Base-by-base conservation (phyloP, 2,329 filamentous ascomycete genomes). In the Tolypocladium pustulatum region DNA sequence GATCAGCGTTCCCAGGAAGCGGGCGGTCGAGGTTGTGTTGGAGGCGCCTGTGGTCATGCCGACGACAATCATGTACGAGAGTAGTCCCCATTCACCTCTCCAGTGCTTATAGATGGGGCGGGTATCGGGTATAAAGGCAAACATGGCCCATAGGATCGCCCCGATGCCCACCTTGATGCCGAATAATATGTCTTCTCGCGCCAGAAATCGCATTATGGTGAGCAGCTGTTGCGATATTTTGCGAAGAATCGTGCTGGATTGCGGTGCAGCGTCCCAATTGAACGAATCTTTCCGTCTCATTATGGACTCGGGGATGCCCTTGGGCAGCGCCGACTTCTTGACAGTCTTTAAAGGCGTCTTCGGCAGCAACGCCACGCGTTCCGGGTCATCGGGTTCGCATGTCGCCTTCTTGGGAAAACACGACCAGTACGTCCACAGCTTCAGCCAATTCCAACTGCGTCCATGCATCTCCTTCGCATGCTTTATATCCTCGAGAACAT, bases 21-120 rank as follows among this genome's bases (percentile, higher is more conserved):
- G 86, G 55, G 92, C 86, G 67, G 86, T 85, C 4, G 91, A 92
- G 0, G 93, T 97, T 1, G 93, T 96, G 71, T 97, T 99, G 30
- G 91, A 90, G 9, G 94, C 91, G 34, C 94, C 94, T 27, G 97
- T 93, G 0, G 93, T 99, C 91, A 97, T 97, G 41, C 90, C 91
- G 69, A 92, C 96, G 30, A 99, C 94, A 68, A 97, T 86, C 93
- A 97, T 97, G 76, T 96, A 97, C 0, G 91, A 96, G 58, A 99
- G 73, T 2, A 99, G 79, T 27, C 94, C 94, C 94, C 94, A 99
- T 78, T 99, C 94, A 36, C 93, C 93, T 70, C 93, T 82, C 91
- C 92, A 97, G 66, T 88, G 87, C 57, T 85, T 81, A 70, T 97
- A 99, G 25, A 88, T 81, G 0, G 89, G 89, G 57, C 91, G 80